Base-by-base conservation (phyloP, 257 asterid species). In the Capsicum rhomboideum region DNA sequence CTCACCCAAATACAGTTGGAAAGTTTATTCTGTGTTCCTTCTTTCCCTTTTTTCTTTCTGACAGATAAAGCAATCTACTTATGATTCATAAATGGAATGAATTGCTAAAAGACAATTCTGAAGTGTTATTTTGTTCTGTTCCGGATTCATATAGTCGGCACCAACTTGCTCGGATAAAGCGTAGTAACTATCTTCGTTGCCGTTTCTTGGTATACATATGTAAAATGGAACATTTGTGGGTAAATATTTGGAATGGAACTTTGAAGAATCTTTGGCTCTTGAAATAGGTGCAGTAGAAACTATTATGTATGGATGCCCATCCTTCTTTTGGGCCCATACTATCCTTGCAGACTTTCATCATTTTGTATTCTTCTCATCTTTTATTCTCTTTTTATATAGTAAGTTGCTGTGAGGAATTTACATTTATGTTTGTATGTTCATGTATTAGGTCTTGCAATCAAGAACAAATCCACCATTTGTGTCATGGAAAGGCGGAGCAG, bases 401-500 rank as follows among this genome's bases (percentile, higher is more conserved):
- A 77, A 50, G 63, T 50, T 77, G 44, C 28, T 77, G 28, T 26
- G 26, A 49, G 40, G 61, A 26, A 26, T 49, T 50, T 8, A 10
- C 82, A 50, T 50, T 75, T 50, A 26, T 2, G 5, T 28, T 50
- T 77, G 79, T 71, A 12, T 50, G 63, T 77, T 17, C 21, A 26
- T 18, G 26, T 50, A 50, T 42, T 91, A 96, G 98, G 98, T 96
- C 86, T 85, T 96, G 90, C 99, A 87, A 71, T 90, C 99, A 42
- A 92, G 98, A 86, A 92, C 93, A 74, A 90, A 90, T 85, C 97
- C 98, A 20, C 79, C 94, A 56, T 88, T 85, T 82, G 97, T 93
- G 23, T 20, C 98, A 44, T 96, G 99, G 99, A 96, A 92, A 91
- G 98, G 99, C 80, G 99, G 98, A 90, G 98, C 91, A 44, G 98